phyloP scores from a whole-genome alignment of 352 stramenopile genomes.

The Phytopythium vexans region DNA sequence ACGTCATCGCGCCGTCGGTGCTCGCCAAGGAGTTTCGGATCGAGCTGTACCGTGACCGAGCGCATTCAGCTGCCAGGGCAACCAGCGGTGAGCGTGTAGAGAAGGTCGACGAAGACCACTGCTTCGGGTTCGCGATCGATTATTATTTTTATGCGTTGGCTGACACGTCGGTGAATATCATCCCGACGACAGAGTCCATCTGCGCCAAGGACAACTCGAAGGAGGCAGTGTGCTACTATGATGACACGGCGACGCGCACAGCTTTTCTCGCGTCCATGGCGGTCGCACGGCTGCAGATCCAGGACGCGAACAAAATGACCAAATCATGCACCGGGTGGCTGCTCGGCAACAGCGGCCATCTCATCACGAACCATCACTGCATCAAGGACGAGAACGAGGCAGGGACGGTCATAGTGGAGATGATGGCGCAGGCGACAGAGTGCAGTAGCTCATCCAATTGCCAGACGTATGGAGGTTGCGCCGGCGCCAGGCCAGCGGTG shows the following conservation, averaged over 20 bases:
- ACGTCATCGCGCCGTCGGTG: slow-evolving; percentile 29
- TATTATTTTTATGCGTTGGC: slow-evolving; percentile 45
- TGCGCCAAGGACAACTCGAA: slow-evolving; percentile 61
- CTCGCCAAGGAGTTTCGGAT: slow-evolving; percentile 50
- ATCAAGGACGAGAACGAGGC: slow-evolving; percentile 41
- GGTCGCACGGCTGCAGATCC: slow-evolving; percentile 51
- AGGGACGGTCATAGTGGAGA: slow-evolving; percentile 42
- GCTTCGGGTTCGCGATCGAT: slow-evolving; percentile 57
- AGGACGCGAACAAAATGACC: slow-evolving; percentile 23
- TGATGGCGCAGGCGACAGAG: slow-evolving; percentile 42
- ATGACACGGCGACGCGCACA: slow-evolving; percentile 17
- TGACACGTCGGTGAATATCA: slow-evolving; percentile 34
- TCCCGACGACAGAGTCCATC: slow-evolving; percentile 37
- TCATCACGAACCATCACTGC: slow-evolving; percentile 79
- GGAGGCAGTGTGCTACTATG: slow-evolving; percentile 55
- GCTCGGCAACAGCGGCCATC: slow-evolving; percentile 47
- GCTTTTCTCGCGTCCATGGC: slow-evolving; percentile 38
- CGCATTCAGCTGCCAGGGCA: background rate
- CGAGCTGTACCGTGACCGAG: slow-evolving; percentile 42
- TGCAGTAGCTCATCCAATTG: slow-evolving; percentile 38
- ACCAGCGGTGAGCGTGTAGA: background rate
- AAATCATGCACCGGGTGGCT: slow-evolving; percentile 61
- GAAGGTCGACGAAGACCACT: slow-evolving; percentile 17
- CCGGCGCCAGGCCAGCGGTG: slow-evolving; percentile 40
- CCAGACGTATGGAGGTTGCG: slow-evolving; percentile 31